phyloP scores from a whole-genome alignment of 306 rosid genomes.

The Arachis stenosperma region DNA sequence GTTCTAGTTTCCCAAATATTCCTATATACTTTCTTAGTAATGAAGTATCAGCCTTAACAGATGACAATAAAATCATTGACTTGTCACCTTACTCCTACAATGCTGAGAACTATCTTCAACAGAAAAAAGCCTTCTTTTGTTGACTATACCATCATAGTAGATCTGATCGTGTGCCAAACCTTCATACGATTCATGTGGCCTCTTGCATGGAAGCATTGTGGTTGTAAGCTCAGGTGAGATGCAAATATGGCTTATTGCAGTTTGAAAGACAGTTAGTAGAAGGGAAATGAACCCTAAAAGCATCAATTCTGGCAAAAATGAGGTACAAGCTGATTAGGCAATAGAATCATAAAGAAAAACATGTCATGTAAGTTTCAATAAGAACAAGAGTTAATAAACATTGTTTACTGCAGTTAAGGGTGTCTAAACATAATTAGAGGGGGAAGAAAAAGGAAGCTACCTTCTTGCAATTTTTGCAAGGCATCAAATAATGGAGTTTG shows the following conservation, averaged over 20 bases:
- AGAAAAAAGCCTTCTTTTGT: slow-evolving; percentile 62
- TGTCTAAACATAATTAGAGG: neutral
- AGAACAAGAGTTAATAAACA: neutral
- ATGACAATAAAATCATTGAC: slow-evolving; percentile 11
- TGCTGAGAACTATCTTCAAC: slow-evolving; percentile 37
- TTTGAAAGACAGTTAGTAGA: slow-evolving; percentile 73
- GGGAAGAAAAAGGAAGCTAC: slow-evolving; percentile 39
- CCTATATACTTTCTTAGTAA: too few relatives aligned
- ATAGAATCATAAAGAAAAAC: slow-evolving; percentile 23
- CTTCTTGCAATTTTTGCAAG: slow-evolving; percentile 78
- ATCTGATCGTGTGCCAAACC: slow-evolving; percentile 46
- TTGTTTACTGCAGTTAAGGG: slow-evolving; percentile 2
- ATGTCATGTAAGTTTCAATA: slow-evolving; percentile 7
- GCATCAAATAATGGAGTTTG: slow-evolving; percentile 61
- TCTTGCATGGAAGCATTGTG: slow-evolving; percentile 92
- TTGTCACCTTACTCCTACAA: slow-evolving; percentile 50
- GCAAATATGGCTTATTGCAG: slow-evolving; percentile 65
- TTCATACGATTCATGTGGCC: slow-evolving; percentile 23
- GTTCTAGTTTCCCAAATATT: too few relatives aligned
- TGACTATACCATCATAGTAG: slow-evolving; percentile 41
- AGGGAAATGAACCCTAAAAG: slow-evolving; percentile 94
- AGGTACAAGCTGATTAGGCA: slow-evolving; percentile 37
- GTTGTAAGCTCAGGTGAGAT: slow-evolving; percentile 54
- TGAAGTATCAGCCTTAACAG: slow-evolving; percentile 3
- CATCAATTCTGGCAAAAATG: slow-evolving; percentile 73